Base-by-base conservation (phyloP, 495 filamentous ascomycete genomes). In the Chaetomidium leptoderma region DNA sequence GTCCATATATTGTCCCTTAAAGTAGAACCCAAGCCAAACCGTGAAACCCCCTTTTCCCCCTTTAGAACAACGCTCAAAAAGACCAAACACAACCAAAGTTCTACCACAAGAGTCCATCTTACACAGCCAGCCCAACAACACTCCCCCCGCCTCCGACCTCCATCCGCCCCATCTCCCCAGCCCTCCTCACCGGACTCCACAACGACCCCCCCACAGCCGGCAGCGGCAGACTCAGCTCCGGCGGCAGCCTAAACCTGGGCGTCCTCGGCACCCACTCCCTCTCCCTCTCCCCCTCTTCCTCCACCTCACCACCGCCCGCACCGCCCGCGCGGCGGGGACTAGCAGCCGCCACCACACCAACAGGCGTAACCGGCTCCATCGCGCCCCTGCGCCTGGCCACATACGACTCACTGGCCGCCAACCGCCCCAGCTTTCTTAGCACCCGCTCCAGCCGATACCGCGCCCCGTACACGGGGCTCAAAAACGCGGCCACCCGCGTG, bases 381-480 rank as follows among this genome's bases (percentile, higher is more conserved):
- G 24, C 8, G 6, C 36, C 37, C 51, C n/a, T 23, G 32, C 44
- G 23, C 43, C 43, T 39, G 32, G 30, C 29, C 2, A 24, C 27
- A 24, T 39, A 40, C 23, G 2, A 16, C 43, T 43, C 42, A 0
- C 39, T 13, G 13, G 36, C 33, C 9, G 59, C 35, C 48, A 69
- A 36, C 53, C 56, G 13, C 21, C 43, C 59, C 26, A 73, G 36
- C 45, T 65, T 73, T 4, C 60, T 47, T 37, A 68, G 64, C 19
- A 71, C 64, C 51, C 70, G 58, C 53, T 69, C 72, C 13, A 70
- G 53, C 36, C 72, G 36, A 33, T 47, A 66, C 8, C 60, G 37
- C 5, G 70, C 67, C n/a, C 72, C 72, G 47, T 62, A 70, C 32
- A 72, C 70, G 6, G 72, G 70, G 21, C 65, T 65, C 40, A 74